Evolutionary conservation across 768 basidiomycete genomes (phyloP).

Genomic region (Coprinellus micaceus): DNA sequence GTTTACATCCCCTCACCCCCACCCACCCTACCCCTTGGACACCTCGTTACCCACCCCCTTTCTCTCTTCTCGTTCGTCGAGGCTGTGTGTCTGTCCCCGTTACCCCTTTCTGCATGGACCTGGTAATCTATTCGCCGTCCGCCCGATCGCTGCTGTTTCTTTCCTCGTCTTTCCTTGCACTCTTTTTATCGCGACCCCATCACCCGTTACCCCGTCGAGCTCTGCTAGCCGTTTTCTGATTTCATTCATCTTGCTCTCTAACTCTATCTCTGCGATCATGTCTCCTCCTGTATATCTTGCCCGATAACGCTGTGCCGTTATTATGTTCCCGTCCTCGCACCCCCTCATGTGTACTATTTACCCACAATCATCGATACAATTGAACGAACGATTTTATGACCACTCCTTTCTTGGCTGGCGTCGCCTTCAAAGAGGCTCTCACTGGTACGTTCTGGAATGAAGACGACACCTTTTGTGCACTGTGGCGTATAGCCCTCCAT

Average conservation of each 20-base stretch:
- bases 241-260: not conserved
- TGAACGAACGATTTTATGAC: too few relatives aligned
- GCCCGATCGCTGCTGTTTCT: not conserved
- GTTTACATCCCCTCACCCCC: too few relatives aligned
- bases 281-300: slow-evolving; percentile 2
- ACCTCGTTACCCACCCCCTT: slow-evolving; percentile 8
- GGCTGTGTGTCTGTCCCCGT: not conserved
- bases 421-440: too few relatives aligned
- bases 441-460: too few relatives aligned
- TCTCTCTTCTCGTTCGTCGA: not conserved
- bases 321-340: not conserved
- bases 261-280: not conserved
- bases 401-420: too few relatives aligned
- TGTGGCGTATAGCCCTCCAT: too few relatives aligned
- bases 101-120: slow-evolving; percentile 3
- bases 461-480: too few relatives aligned
- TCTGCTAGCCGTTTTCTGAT: not conserved
- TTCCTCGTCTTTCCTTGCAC: too few relatives aligned
- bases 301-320: slow-evolving; percentile 2
- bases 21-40: too few relatives aligned
- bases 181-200: too few relatives aligned
- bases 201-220: slow-evolving; percentile 3
- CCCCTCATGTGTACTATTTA: slow-evolving; percentile 3
- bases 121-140: slow-evolving; percentile 2
- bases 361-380: not conserved